A percentile compares a stretch with the other conserved stretches of the same genome.
Conservation (phyloP, 441 rosid species). For the Aleurites moluccanus region DNA sequence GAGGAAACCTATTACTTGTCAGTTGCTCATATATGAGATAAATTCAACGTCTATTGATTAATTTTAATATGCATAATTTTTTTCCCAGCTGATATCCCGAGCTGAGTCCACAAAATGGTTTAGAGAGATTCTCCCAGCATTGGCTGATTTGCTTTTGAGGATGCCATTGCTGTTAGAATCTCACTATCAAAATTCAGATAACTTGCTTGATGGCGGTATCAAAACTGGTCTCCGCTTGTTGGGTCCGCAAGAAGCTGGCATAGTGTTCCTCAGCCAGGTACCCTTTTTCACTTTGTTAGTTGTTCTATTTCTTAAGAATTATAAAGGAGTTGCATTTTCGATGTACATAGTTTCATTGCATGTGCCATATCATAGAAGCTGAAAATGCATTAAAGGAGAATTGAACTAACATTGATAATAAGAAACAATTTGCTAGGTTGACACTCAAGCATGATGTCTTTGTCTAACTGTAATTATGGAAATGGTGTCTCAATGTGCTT, state of each 20-base stretch:
- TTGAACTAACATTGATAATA: neutral
- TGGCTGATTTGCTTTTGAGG: constrained; percentile 60
- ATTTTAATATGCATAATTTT: constrained; percentile 1
- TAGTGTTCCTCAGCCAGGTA: constrained; percentile 84
- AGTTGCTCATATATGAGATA: neutral
- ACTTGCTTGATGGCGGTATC: constrained; percentile 29
- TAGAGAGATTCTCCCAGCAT: constrained; percentile 54
- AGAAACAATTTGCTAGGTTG: neutral
- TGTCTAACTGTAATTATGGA: neutral
- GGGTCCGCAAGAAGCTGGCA: constrained; percentile 62
- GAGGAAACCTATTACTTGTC: neutral
- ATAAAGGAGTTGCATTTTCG: neutral
- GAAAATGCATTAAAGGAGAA: neutral
- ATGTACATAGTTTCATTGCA: neutral
- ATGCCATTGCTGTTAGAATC: constrained; percentile 62
- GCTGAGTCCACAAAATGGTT: constrained; percentile 66
- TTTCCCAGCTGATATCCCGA: constrained; percentile 47
- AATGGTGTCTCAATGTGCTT: neutral
- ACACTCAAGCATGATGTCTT: neutral
- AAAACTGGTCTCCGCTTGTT: constrained; percentile 61
- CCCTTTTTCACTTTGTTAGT: constrained; percentile 1
- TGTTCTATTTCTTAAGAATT: constrained; percentile 1
- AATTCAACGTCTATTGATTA: neutral
- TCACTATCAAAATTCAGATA: constrained; percentile 58
- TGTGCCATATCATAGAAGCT: neutral